Conservation (phyloP, 2,329 filamentous ascomycete species). For the Cercospora canescens region DNA sequence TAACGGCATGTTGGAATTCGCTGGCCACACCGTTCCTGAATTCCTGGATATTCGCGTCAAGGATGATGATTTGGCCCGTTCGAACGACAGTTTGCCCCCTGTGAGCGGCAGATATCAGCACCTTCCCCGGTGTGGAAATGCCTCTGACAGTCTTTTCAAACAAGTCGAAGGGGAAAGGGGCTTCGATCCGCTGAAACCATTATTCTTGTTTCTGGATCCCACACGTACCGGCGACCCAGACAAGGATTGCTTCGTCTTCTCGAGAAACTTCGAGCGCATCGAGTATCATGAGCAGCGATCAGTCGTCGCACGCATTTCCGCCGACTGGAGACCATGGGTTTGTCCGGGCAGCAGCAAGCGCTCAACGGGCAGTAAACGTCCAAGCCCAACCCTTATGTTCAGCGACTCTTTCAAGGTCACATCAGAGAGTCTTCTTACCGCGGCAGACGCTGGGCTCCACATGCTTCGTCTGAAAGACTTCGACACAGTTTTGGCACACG, state of each 20-base stretch:
- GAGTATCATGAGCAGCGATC: conserved; percentile 49
- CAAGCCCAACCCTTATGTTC: conserved; percentile 6
- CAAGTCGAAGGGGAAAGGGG: conserved; percentile 26
- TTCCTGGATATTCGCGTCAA: conserved; percentile 43
- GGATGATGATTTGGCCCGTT: no score
- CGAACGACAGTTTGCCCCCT: conserved; percentile 20
- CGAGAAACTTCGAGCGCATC: conserved; percentile 48
- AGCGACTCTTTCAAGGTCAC: conserved; percentile 11
- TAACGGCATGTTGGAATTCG: conserved; percentile 40
- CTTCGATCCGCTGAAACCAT: conserved; percentile 20
- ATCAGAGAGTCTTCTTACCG: neutral
- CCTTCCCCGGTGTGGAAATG: conserved; percentile 59
- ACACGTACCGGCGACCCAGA: conserved; percentile 47
- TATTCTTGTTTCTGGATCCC: conserved; percentile 63
- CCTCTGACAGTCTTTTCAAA: conserved; percentile 56
- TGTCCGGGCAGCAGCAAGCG: no score
- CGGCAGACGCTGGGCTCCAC: neutral
- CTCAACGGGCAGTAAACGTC: no score
- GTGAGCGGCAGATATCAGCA: conserved; percentile 54
- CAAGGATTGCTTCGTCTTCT: conserved; percentile 59
- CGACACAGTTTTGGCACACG: neutral
- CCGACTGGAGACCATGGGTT: conserved; percentile 45
- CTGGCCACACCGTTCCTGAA: conserved; percentile 46
- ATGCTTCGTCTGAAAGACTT: neutral
- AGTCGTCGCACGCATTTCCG: conserved; percentile 48